These are phyloP conservation scores for sunflower (Helianthus annuus) DNA, from an alignment of 129 eudicot species.

Conservation along the genomic window HanXRQr2.0-SUNRISE NC_035438.2:77921661-77922160, in stretches of 20 bases:
- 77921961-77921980: background rate
- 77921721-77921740: constrained; percentile 9
- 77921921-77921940: constrained; percentile 18
- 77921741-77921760: constrained; percentile 5
- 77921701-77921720: constrained; percentile 19
- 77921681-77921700: constrained; percentile 13
- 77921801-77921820: background rate
- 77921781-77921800: constrained; percentile 3
- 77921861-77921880: background rate
- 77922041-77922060: too few relatives aligned
- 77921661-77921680: constrained; percentile 5
- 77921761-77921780: constrained; percentile 9
- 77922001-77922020: background rate
- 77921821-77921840: too few relatives aligned
- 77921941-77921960: background rate
- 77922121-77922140: too few relatives aligned
- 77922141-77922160: too few relatives aligned
- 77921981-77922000: background rate
- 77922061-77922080: too few relatives aligned
- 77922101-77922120: too few relatives aligned
- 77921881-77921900: background rate
- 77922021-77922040: background rate
- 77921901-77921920: background rate
- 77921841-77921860: constrained; percentile 1
- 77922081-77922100: too few relatives aligned